Evolutionary conservation across 2,329 filamentous ascomycete genomes (phyloP), one percentile per base, ranked within the genome.

Genomic region (Lachnellula arida): DNA sequence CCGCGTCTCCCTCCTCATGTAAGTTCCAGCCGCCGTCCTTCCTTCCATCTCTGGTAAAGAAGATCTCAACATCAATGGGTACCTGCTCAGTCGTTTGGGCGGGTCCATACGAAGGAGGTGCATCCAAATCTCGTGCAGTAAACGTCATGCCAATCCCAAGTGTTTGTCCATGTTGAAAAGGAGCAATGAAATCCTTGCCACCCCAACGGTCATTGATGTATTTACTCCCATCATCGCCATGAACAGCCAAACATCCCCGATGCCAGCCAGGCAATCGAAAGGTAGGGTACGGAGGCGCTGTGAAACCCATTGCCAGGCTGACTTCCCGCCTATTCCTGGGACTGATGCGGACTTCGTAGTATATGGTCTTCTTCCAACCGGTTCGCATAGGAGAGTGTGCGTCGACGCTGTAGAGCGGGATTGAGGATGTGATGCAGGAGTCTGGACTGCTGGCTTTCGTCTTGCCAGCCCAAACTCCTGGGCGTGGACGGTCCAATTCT

Each of bases 211-310:
- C 87, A 67, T 91, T 90, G 65, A 91, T 78, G 69, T 87, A 94
- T 69, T 81, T 81, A 64, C 86, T 80, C 0, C 89, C 89, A 70
- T 93, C 89, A 69, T 93, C 89, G 47, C 86, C 85, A 68, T 93
- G 89, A n/a, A 93, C 82, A 1, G 78, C 89, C 14, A 92, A 67
- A 60, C 83, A 87, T 17, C 81, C 89, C 35, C 89, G 80, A 68
- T 94, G 87, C 89, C 89, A 93, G 2, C 89, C 89, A 0, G 89
- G 89, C 57, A 92, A 79, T 7, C 89, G 81, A 75, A 90, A 93
- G 0, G 80, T 77, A 6, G 89, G 89, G 67, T 91, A 93, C 7
- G 89, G 89, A 48, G 87, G 81, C 1, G 88, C 88, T 0, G 81
- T 74, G 69, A 85, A 91, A 9, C 89, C 89, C 9, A 93, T 68